Conservation (phyloP, 371 early-diverging fungal species). For the Dentiscutata heterogama region DNA sequence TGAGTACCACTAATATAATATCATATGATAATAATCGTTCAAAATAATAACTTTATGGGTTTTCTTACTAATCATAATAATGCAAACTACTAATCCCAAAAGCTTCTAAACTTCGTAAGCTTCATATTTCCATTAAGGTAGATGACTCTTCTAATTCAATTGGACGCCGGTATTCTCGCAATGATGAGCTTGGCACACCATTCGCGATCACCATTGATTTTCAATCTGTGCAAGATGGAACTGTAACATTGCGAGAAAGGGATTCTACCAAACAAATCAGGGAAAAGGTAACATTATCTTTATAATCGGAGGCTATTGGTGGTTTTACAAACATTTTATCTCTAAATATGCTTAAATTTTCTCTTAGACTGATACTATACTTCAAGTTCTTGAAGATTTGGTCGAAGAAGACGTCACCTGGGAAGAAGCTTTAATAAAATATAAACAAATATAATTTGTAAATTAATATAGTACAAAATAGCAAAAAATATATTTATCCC, state of each 20-base stretch:
- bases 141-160: conserved; percentile 95
- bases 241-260: conserved; percentile 98
- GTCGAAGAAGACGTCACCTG: conserved; percentile 75
- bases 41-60: too few relatives aligned
- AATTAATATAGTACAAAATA: too few relatives aligned
- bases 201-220: conserved; percentile 99
- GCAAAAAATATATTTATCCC: too few relatives aligned
- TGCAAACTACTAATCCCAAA: conserved; percentile 46
- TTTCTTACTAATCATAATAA: not conserved
- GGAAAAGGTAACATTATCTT: conserved; percentile 60
- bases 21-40: not conserved
- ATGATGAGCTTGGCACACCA: conserved; percentile 99
- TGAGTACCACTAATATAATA: conserved; percentile 31
- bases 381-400: conserved; percentile 77
- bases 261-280: conserved; percentile 98
- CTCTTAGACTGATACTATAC: conserved; percentile 68
- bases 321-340: conserved; percentile 45
- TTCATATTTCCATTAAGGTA: conserved; percentile 79
- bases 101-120: conserved; percentile 68
- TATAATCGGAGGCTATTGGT: not conserved
- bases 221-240: conserved; percentile 93
- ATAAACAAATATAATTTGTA: too few relatives aligned
- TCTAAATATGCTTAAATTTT: not conserved
- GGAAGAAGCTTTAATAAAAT: conserved; percentile 69
- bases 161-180: conserved; percentile 98